Base-by-base conservation (phyloP, 2,329 filamentous ascomycete genomes). In the Hypoxylon sp. region DNA sequence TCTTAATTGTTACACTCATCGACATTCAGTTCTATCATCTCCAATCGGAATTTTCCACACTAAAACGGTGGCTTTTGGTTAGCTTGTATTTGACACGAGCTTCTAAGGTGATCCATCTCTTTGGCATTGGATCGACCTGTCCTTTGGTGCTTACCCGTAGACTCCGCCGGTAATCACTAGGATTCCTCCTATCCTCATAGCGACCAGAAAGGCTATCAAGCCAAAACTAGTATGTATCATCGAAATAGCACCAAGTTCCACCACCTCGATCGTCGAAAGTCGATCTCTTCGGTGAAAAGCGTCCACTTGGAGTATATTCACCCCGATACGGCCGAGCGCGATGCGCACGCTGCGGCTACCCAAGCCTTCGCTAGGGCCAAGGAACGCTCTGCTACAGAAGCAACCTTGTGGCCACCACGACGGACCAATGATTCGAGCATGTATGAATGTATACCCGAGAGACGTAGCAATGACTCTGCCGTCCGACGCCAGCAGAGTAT, bases 301-400 rank as follows among this genome's bases (percentile, higher is more conserved):
- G 80, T 84, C 19, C 78, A 81, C 64, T 78, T 86, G 19, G 81
- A 86, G 54, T 80, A 84, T 55, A 85, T 89, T 48, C 80, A 84
- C 71, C 84, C 85, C 1, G 78, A 77, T 10, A 77, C 80, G 3
- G 86, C 86, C 1, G 84, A 86, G 53, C 82, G 87, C 59, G 87
- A 91, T 77, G 90, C 90, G 6, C 85, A 88, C 42, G 84, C 86
- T 42, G 90, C 90, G 22, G 90, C 90, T 6, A 80, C 82, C 35
- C 81, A 89, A 73, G 91, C 90, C 1, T 92, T 87, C 74, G 77
- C 81, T 5, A 83, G 85, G 66, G 85, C 86, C n/a, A 81, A 81
- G 59, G 81, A 81, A 37, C 80, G 82, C 11, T 80, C 75, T 42
- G 80, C 74, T 63, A 74, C 75, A 29, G 81, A 81, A 53, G 72